Evolutionary conservation across 2,329 filamentous ascomycete genomes (phyloP), one percentile per base, ranked within the genome.

Genomic region (Pyrenophora graminea): DNA sequence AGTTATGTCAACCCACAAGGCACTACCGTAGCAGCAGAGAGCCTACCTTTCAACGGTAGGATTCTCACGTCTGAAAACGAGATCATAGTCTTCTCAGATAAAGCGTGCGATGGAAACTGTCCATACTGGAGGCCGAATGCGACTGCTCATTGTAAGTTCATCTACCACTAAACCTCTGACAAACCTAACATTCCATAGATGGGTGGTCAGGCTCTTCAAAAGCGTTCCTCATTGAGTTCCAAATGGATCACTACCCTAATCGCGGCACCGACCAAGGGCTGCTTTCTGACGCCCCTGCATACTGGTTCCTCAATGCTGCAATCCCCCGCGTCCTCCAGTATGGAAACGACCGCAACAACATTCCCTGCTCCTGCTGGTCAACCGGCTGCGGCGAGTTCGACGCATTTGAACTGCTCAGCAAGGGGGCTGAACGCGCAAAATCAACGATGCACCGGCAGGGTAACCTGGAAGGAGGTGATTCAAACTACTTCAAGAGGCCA

Each of bases 331-430:
- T 86, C 4, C 76, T 81, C 4, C 88, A 91, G 71, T 91, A 91
- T 75, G 80, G 80, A 56, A 74, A 76, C 40, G 69, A 76, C 6
- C 71, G 75, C 41, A 64, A 65, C 47, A 68, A 67, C 50, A 58
- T 69, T 21, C 67, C 70, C 2, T 92, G 89, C 79, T 88, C 84
- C 52, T 92, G 89, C 79, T 91, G 88, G 88, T 73, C 72, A 10
- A 78, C 67, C 64, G 84, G 83, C 32, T 91, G 89, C 68, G 88
- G 87, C 62, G 89, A 93, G 75, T 83, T 88, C 55, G 89, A 93
- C 65, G 79, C 91, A 46, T 85, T 87, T 64, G 89, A 92, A 75
- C 80, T 89, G 19, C 82, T 92, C 34, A 78, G 81, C 53, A 70
- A 79, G 1, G 88, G 88, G 23, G 84, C 87, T 68, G 79, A 76